A percentile compares a stretch with the other conserved stretches of the same genome.
Evolutionary conservation across 768 basidiomycete species (phyloP).

Genomic region (Lactarius hatsudake): DNA sequence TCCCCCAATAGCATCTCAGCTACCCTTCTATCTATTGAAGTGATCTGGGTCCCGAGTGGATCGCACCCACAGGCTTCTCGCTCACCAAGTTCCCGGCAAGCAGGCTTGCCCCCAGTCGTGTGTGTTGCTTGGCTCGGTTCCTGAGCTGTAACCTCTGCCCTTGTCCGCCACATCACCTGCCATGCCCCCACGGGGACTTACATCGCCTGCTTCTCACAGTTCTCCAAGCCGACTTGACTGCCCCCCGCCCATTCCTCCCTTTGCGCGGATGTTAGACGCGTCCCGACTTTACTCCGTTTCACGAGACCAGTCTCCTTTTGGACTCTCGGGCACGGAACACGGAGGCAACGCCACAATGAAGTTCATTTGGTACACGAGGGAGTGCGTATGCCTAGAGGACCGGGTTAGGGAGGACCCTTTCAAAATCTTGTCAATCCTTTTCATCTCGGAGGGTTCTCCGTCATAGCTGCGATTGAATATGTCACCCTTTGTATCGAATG

Average conservation of each 20-base stretch:
- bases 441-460: too few relatives aligned
- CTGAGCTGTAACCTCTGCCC: neutral
- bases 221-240: neutral
- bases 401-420: too few relatives aligned
- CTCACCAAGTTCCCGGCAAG: neutral
- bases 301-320: too few relatives aligned
- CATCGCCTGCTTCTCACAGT: neutral
- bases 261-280: neutral
- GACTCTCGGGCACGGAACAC: too few relatives aligned
- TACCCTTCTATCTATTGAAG: neutral
- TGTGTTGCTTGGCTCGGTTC: neutral
- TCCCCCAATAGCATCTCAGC: neutral
- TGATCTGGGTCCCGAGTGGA: neutral
- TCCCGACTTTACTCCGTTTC: too few relatives aligned
- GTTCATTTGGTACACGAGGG: too few relatives aligned
- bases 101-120: neutral
- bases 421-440: too few relatives aligned
- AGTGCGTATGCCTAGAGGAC: too few relatives aligned
- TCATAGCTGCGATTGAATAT: too few relatives aligned
- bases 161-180: neutral
- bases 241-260: neutral
- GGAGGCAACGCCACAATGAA: too few relatives aligned
- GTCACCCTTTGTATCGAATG: too few relatives aligned
- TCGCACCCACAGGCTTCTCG: neutral
- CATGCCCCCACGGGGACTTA: neutral